Conservation (phyloP, 306 rosid genomes). For the Alnus glutinosa region DNA sequence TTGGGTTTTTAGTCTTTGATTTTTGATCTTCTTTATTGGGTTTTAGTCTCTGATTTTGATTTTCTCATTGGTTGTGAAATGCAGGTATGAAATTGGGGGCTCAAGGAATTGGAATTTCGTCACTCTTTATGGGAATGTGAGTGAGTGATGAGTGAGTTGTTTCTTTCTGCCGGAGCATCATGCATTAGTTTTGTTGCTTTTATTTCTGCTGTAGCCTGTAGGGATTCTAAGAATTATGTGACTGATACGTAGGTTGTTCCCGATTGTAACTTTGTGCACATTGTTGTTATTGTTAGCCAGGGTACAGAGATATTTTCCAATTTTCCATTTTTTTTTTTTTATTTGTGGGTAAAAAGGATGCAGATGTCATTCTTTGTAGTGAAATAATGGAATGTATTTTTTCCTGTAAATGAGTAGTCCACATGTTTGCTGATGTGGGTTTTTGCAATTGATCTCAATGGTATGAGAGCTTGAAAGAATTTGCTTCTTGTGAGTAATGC, state of each 20-base stretch:
- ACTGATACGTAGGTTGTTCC: background rate
- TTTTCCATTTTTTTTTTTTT: background rate
- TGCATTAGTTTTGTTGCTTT: background rate
- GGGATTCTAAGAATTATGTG: background rate
- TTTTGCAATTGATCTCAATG: background rate
- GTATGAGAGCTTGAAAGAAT: background rate
- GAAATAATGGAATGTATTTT: background rate
- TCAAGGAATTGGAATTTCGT: background rate
- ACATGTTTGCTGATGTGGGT: background rate
- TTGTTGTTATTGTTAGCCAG: background rate
- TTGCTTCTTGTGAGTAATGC: background rate
- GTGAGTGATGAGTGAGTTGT: conserved; percentile 4
- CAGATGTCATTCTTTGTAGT: background rate
- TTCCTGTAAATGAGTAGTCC: background rate
- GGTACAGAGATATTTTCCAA: background rate
- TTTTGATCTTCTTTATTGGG: background rate
- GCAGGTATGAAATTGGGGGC: conserved; percentile 1
- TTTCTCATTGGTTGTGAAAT: background rate
- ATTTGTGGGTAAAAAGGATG: background rate
- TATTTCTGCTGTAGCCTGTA: background rate
- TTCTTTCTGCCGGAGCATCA: background rate
- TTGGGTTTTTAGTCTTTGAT: background rate
- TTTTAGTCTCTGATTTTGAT: background rate
- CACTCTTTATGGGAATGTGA: background rate
- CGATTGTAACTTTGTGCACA: background rate